Evolutionary conservation across 140 eudicot species (phyloP).

Genomic region (Bidens hawaiensis): DNA sequence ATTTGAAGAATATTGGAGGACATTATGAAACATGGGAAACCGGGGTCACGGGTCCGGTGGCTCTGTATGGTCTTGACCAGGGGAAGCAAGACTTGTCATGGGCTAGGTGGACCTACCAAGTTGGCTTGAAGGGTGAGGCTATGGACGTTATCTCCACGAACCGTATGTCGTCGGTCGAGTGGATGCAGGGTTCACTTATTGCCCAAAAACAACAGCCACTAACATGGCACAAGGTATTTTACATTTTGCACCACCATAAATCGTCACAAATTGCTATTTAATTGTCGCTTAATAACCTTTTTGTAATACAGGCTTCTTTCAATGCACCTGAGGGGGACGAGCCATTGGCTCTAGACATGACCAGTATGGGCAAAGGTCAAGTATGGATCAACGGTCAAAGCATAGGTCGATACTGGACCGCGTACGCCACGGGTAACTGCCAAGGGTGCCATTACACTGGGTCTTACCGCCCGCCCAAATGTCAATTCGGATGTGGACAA

Average conservation of each 20-base stretch:
- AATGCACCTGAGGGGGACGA: conserved; percentile 78
- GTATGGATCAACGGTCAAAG: conserved; percentile 92
- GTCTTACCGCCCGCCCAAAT: conserved; percentile 59
- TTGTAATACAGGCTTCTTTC: conserved; percentile 55
- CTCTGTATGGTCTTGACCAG: conserved; percentile 68
- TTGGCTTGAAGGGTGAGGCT: conserved; percentile 86
- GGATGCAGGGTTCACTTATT: conserved; percentile 65
- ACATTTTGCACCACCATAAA: background rate
- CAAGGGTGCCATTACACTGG: conserved; percentile 66
- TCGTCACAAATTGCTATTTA: background rate
- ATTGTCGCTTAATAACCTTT: conserved; percentile 16
- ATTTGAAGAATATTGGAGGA: conserved; percentile 77
- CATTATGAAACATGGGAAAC: conserved; percentile 81
- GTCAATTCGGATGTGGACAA: conserved; percentile 83
- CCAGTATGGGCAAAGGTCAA: conserved; percentile 96
- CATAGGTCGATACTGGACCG: conserved; percentile 94
- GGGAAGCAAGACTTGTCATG: conserved; percentile 83
- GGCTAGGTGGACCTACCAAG: conserved; percentile 93
- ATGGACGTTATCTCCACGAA: conserved; percentile 56
- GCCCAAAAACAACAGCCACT: conserved; percentile 84
- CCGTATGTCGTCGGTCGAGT: conserved; percentile 59
- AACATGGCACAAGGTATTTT: conserved; percentile 81
- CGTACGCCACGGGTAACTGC: conserved; percentile 70
- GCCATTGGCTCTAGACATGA: conserved; percentile 84
- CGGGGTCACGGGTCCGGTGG: conserved; percentile 83